Base-by-base conservation (phyloP, 2,329 filamentous ascomycete genomes). In the Sordariomycetes sp. region DNA sequence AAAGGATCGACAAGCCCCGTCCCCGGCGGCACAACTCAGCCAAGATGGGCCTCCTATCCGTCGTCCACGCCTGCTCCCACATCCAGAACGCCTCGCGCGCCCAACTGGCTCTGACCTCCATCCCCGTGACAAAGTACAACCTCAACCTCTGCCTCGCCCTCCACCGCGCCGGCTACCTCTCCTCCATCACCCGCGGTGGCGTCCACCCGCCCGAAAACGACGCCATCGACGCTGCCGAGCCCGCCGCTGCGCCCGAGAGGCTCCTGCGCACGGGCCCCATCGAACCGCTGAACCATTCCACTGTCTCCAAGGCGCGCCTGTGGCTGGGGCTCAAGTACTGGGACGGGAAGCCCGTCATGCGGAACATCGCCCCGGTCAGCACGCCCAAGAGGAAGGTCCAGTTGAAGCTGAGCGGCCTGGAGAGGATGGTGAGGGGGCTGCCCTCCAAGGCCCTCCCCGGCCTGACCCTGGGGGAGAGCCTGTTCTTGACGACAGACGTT, bases 311-410 rank as follows among this genome's bases (percentile, higher is more conserved):
- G 46, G 80, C 89, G 68, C 80, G 92, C 60, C 75, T 97, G 63
- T 97, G 92, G 92, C 73, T 97, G 14, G 90, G 90, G 1, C 76
- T 96, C 66, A 96, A 96, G 76, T 96, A 96, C 80, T 89, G 83
- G 82, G 85, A 91, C 64, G 88, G 88, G 68, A 79, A 86, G 71
- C 90, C 92, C 6, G 90, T 96, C 24, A 74, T 97, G 64, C 78
- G 77, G 61, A 79, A 82, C 62, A 79, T 93, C 66, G 71, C 72
- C 54, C 70, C 87, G 67, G 76, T 96, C 60, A 87, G 82, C 67
- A 93, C 86, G 71, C 88, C 90, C 11, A 92, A 82, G 66, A 80
- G 90, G 63, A 73, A 83, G 64, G 80, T 95, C 69, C 87, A 80
- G 64, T 77, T 90, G 61, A 78, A 83, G 55, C 77, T 86, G 25